phyloP scores from a whole-genome alignment of 805 yeast genomes.

The Starmerella riodocensis region DNA sequence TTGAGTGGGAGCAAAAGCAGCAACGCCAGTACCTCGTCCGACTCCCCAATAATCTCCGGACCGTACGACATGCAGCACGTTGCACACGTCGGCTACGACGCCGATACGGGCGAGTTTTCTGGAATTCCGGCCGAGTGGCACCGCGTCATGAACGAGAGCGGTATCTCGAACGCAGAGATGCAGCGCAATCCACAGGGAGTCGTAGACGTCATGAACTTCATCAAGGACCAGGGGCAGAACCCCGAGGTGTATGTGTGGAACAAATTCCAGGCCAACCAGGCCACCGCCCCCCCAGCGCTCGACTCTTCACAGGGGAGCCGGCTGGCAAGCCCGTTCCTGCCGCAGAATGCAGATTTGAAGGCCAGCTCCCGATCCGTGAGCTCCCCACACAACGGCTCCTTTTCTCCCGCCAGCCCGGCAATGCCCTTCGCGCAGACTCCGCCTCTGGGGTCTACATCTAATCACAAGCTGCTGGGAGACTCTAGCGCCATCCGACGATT shows the following conservation, averaged over 20 bases:
- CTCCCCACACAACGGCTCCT: conserved; percentile 5
- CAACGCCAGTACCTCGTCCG: not conserved
- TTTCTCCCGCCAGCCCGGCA: not conserved
- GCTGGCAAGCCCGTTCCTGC: conserved; percentile 14
- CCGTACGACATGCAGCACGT: conserved; percentile 86
- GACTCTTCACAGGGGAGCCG: not conserved
- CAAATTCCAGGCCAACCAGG: conserved; percentile 17
- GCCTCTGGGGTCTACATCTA: not conserved
- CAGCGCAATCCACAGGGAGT: conserved; percentile 90
- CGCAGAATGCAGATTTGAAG: conserved; percentile 1
- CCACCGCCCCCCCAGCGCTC: not conserved
- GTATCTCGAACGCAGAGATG: conserved; percentile 77
- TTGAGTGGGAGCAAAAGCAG: not conserved
- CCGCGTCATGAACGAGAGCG: conserved; percentile 64
- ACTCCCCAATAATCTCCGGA: conserved; percentile 44
- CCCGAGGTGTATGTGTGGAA: conserved; percentile 20
- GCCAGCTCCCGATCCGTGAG: conserved; percentile 9
- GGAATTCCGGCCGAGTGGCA: conserved; percentile 95
- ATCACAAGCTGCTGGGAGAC: not conserved
- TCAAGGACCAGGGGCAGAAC: conserved; percentile 25
- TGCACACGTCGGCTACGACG: conserved; percentile 88
- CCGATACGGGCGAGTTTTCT: conserved; percentile 70
- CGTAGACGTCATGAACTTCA: conserved; percentile 78
- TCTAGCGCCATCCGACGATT: conserved; percentile 3
- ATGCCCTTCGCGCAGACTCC: not conserved